Conservation (phyloP, 176 grass and related monocot genomes). For the Oropetium thomaeum region DNA sequence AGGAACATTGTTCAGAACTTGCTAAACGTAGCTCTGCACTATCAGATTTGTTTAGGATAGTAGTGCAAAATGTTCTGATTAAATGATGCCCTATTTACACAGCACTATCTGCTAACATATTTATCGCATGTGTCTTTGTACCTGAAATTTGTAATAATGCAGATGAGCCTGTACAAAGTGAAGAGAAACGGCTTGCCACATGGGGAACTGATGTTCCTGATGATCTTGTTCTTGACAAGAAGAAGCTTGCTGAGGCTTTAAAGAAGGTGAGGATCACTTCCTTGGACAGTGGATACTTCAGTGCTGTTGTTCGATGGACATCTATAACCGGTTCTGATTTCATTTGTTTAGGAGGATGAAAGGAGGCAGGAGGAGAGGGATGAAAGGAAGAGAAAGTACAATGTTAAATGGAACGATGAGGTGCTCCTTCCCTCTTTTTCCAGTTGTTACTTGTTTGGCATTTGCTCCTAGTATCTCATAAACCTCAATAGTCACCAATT, state of each 20-base stretch:
- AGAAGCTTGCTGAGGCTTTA: conserved; percentile 67
- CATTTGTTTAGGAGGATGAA: conserved; percentile 55
- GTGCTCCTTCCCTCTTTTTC: neutral
- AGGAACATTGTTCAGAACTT: too few species aligned
- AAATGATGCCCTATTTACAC: neutral
- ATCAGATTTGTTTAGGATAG: neutral
- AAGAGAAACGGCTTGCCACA: conserved; percentile 76
- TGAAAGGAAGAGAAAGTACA: conserved; percentile 94
- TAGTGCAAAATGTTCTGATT: neutral
- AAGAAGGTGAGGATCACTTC: conserved; percentile 59
- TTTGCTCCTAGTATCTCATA: neutral
- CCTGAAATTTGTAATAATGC: conserved; percentile 15
- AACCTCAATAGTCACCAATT: neutral
- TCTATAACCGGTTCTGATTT: conserved; percentile 7
- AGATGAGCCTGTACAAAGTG: conserved; percentile 54
- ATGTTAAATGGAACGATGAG: conserved; percentile 83
- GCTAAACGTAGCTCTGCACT: too few species aligned
- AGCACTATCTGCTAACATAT: too few species aligned
- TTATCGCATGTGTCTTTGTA: neutral
- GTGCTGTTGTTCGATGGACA: neutral
- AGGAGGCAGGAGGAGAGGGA: conserved; percentile 79
- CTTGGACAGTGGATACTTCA: neutral
- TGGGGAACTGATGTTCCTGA: conserved; percentile 93
- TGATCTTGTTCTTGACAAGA: conserved; percentile 81
- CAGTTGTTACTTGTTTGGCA: too few species aligned